Evolutionary conservation across 2,329 filamentous ascomycete species (phyloP).

Genomic region (Grosmannia clavigera): DNA sequence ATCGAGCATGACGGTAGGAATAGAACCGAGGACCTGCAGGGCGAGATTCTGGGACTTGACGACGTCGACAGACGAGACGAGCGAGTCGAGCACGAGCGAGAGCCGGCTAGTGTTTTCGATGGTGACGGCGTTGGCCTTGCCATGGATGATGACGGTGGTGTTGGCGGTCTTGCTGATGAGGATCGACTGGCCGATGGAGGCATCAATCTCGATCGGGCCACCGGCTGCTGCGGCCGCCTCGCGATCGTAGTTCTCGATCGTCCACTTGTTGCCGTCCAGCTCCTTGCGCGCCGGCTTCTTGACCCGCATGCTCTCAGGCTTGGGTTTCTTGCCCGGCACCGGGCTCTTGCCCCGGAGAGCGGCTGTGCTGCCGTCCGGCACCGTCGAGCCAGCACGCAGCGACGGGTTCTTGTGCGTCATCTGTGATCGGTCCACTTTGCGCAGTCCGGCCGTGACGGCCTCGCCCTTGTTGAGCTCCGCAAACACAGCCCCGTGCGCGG

Average conservation of each 20-base stretch:
- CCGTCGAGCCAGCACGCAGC: slow-evolving; percentile 60
- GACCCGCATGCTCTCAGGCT: slow-evolving; percentile 71
- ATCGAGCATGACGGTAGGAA: slow-evolving; percentile 83
- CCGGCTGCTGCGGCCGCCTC: slow-evolving; percentile 29
- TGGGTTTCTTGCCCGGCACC: slow-evolving; percentile 75
- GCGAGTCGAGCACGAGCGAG: slow-evolving; percentile 75
- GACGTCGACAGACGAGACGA: slow-evolving; percentile 84
- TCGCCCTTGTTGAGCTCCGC: slow-evolving; percentile 81
- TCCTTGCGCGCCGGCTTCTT: slow-evolving; percentile 74
- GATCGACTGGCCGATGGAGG: slow-evolving; percentile 73
- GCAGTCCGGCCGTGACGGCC: slow-evolving; percentile 74
- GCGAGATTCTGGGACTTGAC: slow-evolving; percentile 94
- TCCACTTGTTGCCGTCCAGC: slow-evolving; percentile 86
- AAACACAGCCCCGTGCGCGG: slow-evolving; percentile 79
- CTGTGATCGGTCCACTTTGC: slow-evolving; percentile 87
- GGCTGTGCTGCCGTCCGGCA: slow-evolving; percentile 32
- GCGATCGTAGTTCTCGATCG: slow-evolving; percentile 87
- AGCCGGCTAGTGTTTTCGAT: slow-evolving; percentile 80
- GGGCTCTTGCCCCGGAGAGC: slow-evolving; percentile 65
- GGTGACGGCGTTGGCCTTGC: slow-evolving; percentile 94
- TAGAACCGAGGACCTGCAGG: slow-evolving; percentile 73
- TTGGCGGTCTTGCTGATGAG: slow-evolving; percentile 88
- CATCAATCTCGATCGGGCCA: slow-evolving; percentile 63
- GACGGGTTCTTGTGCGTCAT: slow-evolving; percentile 99
- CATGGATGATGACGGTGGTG: slow-evolving; percentile 75